Evolutionary conservation across 2,329 filamentous ascomycete species (phyloP).

Genomic region (Monosporascus sp.): DNA sequence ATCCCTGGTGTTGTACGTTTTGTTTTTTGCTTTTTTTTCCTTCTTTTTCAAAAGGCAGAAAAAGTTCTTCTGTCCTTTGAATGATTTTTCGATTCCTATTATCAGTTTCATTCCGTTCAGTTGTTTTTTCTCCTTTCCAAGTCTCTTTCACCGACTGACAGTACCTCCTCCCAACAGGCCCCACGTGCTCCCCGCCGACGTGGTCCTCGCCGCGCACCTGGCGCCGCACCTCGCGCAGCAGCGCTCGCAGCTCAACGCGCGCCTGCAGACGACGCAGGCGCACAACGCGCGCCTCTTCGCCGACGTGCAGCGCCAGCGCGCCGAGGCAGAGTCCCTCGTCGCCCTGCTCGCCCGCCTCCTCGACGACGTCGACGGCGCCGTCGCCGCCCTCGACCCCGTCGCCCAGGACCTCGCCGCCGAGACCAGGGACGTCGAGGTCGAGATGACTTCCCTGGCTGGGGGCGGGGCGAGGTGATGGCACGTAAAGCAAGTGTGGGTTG

Average conservation of each 20-base stretch:
- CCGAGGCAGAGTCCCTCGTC: slow-evolving; percentile 49
- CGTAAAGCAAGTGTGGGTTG: too few species aligned
- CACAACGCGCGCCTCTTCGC: slow-evolving; percentile 51
- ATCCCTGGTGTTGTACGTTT: slow-evolving; percentile 21
- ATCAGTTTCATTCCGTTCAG: neutral
- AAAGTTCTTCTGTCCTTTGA: neutral
- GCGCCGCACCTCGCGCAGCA: slow-evolving; percentile 47
- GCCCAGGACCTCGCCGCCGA: slow-evolving; percentile 45
- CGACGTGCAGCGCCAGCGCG: slow-evolving; percentile 47
- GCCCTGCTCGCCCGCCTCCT: slow-evolving; percentile 44
- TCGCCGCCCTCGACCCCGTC: slow-evolving; percentile 40
- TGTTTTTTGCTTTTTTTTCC: neutral
- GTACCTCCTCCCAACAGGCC: slow-evolving; percentile 29
- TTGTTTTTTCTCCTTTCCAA: neutral
- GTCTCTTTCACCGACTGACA: neutral
- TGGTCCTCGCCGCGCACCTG: slow-evolving; percentile 51
- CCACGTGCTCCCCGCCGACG: slow-evolving; percentile 49
- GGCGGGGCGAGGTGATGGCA: neutral
- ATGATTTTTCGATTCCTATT: neutral
- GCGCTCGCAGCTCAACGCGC: slow-evolving; percentile 51
- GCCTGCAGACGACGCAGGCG: slow-evolving; percentile 50
- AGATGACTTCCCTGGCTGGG: slow-evolving; percentile 24
- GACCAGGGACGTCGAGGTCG: slow-evolving; percentile 39
- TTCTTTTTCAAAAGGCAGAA: neutral
- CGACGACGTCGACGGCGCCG: slow-evolving; percentile 50